These are phyloP conservation scores for Austroboletus novae-zelandiae DNA, from an alignment of 1,284 basidiomycete species.

Conservation along the genomic window DNA sequence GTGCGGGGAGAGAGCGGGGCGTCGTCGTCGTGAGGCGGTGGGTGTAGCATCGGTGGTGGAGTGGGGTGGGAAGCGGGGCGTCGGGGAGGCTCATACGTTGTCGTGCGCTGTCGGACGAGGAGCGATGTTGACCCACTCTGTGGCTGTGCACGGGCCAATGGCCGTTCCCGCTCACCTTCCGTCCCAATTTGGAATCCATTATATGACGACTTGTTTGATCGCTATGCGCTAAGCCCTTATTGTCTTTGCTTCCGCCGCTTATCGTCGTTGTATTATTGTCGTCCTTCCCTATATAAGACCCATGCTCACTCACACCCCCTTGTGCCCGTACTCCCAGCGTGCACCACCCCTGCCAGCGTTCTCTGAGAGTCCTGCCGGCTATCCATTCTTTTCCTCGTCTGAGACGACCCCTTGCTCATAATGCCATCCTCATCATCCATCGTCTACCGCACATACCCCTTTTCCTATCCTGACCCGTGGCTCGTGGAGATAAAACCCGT, in stretches of 20 bases:
- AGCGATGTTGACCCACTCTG: background rate
- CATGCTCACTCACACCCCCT: background rate
- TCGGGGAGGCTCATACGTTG: background rate
- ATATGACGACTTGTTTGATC: constrained; percentile 4
- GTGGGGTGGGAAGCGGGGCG: background rate
- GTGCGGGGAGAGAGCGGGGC: constrained; percentile 10
- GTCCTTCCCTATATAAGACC: constrained; percentile 13
- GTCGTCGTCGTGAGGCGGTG: constrained; percentile 20
- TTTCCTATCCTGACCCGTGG: constrained; percentile 26
- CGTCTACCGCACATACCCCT: constrained; percentile 12
- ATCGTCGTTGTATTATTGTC: constrained; percentile 18
- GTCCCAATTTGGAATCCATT: constrained; percentile 16
- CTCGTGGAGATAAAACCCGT: constrained; percentile 23
- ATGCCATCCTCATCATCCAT: constrained; percentile 11
- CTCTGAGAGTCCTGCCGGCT: constrained; percentile 23
- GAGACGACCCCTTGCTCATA: constrained; percentile 20
- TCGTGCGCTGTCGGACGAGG: too few species aligned
- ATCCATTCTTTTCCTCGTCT: constrained; percentile 30
- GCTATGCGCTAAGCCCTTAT: constrained; percentile 3
- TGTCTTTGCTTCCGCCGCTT: constrained; percentile 1
- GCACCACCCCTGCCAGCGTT: constrained; percentile 6
- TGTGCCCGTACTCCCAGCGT: constrained; percentile 4
- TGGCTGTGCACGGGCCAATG: constrained; percentile 17
- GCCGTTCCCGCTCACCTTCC: background rate
- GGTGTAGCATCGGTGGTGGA: constrained; percentile 15